A percentile compares a stretch with the other conserved stretches of the same genome.
Evolutionary conservation across 305 asterid genomes (phyloP).

Genomic region (Euphrasia arctica): DNA sequence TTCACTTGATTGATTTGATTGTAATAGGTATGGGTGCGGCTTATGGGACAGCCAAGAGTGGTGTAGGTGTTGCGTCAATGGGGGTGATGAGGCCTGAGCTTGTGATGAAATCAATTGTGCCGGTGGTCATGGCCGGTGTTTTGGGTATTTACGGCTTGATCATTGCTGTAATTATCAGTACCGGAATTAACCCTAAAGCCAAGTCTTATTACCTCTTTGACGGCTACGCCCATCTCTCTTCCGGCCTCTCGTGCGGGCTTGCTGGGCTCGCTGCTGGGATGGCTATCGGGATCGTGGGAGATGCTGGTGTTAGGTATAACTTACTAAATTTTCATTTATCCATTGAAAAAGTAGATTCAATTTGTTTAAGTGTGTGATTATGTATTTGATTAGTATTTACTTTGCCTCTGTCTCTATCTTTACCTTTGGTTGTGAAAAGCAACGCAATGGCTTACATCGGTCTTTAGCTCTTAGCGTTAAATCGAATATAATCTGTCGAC

Average conservation of each 20-base stretch:
- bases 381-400: not conserved
- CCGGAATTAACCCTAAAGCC: conserved; percentile 52
- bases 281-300: conserved; percentile 30
- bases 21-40: conserved; percentile 53
- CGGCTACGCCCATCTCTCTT: not conserved
- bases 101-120: conserved; percentile 55
- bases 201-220: not conserved
- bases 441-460: too few species aligned
- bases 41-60: conserved; percentile 55
- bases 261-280: conserved; percentile 21
- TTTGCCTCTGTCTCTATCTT: too few species aligned
- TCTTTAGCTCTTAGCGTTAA: too few species aligned
- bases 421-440: too few species aligned
- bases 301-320: conserved; percentile 52
- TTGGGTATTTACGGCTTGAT: conserved; percentile 55
- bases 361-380: not conserved
- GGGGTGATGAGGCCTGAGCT: conserved; percentile 58
- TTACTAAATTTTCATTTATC: not conserved
- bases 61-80: conserved; percentile 57
- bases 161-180: conserved; percentile 50
- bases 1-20: conserved; percentile 8
- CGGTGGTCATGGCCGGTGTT: conserved; percentile 61
- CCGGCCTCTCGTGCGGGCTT: conserved; percentile 9
- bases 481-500: too few species aligned
- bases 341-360: not conserved